phyloP scores from a whole-genome alignment of 441 rosid genomes.

The Oxalis stricta region DNA sequence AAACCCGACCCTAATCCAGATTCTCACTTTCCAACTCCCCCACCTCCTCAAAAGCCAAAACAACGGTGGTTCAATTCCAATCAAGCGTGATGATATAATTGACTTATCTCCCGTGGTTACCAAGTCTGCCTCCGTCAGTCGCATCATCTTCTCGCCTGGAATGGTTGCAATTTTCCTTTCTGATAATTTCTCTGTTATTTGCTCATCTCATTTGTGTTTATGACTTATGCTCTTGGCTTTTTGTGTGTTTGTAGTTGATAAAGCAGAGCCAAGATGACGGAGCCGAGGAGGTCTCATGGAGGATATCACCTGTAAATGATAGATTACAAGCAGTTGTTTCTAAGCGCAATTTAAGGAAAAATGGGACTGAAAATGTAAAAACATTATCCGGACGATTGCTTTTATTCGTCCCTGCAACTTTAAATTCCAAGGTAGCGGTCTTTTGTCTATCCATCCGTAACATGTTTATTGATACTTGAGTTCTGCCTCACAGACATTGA shows the following conservation, averaged over 20 bases:
- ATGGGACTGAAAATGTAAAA: constrained; percentile 33
- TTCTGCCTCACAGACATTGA: too few species aligned
- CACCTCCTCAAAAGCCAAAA: constrained; percentile 3
- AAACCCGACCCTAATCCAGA: not conserved
- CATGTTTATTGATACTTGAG: too few species aligned
- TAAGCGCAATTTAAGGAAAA: too few species aligned
- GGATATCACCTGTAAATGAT: constrained; percentile 85
- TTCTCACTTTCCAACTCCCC: constrained; percentile 6
- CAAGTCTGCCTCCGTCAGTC: constrained; percentile 36
- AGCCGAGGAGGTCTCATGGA: constrained; percentile 81
- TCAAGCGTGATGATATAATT: constrained; percentile 6
- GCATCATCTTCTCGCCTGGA: constrained; percentile 82
- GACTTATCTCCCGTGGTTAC: constrained; percentile 44
- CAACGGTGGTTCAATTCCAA: not conserved
- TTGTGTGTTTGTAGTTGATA: constrained; percentile 43
- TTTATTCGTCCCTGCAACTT: constrained; percentile 41
- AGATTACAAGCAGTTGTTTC: constrained; percentile 64
- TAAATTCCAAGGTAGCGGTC: too few species aligned
- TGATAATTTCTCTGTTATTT: not conserved
- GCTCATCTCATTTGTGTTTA: not conserved
- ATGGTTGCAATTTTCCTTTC: constrained; percentile 32
- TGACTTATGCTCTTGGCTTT: not conserved
- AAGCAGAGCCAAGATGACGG: constrained; percentile 94
- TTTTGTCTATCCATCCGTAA: too few species aligned
- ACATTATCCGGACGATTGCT: constrained; percentile 31